phyloP scores from a whole-genome alignment of 306 rosid genomes.

The Casuarina glauca region DNA sequence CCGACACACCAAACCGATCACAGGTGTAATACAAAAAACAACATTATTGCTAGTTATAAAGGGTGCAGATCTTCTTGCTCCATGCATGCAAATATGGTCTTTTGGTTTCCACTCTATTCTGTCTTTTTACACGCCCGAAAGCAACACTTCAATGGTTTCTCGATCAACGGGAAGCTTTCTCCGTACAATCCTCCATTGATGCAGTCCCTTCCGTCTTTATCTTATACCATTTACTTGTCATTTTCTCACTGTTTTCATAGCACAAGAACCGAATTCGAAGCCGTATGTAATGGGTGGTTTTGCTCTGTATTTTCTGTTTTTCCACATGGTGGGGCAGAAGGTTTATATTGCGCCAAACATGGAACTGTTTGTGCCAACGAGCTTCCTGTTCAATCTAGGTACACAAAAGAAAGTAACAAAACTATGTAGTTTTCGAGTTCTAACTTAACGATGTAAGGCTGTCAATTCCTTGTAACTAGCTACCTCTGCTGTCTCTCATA shows the following conservation, averaged over 20 bases:
- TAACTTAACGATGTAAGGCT: too few species aligned
- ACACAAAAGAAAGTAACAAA: too few species aligned
- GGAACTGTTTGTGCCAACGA: not conserved
- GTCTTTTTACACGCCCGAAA: conserved; percentile 63
- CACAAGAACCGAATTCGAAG: conserved; percentile 44
- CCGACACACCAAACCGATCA: too few species aligned
- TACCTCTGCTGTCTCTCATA: too few species aligned
- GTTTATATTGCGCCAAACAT: conserved; percentile 26
- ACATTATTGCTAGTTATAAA: not conserved
- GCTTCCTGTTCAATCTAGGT: too few species aligned
- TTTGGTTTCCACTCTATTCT: conserved; percentile 42
- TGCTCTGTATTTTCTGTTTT: conserved; percentile 29
- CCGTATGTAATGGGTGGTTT: conserved; percentile 54
- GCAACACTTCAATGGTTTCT: conserved; percentile 68
- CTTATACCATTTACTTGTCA: conserved; percentile 21
- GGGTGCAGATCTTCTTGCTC: not conserved
- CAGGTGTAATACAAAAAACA: too few species aligned
- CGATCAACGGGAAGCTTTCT: conserved; percentile 62
- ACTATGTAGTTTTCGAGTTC: too few species aligned
- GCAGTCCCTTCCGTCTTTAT: conserved; percentile 34
- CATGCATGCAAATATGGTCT: conserved; percentile 55
- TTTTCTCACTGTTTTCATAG: conserved; percentile 23
- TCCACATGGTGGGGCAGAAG: conserved; percentile 31
- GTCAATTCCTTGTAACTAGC: too few species aligned
- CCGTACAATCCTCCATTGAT: conserved; percentile 25